Evolutionary conservation across 352 stramenopile genomes (phyloP).

Genomic region (Phytophthora sojae): DNA sequence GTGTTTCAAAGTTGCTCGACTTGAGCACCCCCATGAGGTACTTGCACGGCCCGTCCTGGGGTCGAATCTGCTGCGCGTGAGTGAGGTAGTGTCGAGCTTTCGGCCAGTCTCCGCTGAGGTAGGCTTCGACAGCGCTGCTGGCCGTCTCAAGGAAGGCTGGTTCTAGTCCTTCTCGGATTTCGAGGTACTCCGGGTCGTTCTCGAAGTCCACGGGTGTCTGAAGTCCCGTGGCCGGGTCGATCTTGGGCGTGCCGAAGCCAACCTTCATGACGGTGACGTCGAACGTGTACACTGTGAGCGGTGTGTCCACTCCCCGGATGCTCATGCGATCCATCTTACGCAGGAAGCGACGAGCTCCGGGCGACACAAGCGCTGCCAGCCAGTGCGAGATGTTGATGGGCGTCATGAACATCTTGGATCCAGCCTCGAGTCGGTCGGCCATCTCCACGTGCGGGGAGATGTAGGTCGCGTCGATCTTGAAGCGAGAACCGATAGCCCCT

Average conservation of each 20-base stretch:
- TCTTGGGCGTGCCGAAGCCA: conserved; percentile 77
- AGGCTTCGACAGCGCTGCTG: conserved; percentile 72
- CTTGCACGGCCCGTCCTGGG: conserved; percentile 91
- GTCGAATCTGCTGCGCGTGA: conserved; percentile 76
- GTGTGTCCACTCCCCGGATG: conserved; percentile 80
- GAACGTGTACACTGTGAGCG: conserved; percentile 89
- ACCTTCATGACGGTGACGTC: conserved; percentile 85
- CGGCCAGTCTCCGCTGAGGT: conserved; percentile 76
- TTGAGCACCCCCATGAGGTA: conserved; percentile 93
- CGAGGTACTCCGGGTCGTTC: conserved; percentile 84
- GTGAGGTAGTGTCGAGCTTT: conserved; percentile 80
- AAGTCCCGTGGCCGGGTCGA: conserved; percentile 63
- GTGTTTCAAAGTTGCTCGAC: conserved; percentile 82
- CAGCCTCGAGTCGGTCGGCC: conserved; percentile 94
- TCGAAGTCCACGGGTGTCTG: conserved; percentile 84
- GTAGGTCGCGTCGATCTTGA: conserved; percentile 98
- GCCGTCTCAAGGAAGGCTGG: conserved; percentile 82
- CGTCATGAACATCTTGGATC: conserved; percentile 93
- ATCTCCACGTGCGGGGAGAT: conserved; percentile 96
- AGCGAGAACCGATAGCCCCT: conserved; percentile 95
- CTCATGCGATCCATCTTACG: conserved; percentile 90
- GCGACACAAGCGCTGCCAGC: conserved; percentile 76
- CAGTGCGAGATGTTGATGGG: conserved; percentile 90
- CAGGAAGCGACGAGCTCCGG: conserved; percentile 72
- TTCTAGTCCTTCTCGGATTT: conserved; percentile 85